phyloP scores from a whole-genome alignment of 306 rosid species.

The Benincasa hispida region DNA sequence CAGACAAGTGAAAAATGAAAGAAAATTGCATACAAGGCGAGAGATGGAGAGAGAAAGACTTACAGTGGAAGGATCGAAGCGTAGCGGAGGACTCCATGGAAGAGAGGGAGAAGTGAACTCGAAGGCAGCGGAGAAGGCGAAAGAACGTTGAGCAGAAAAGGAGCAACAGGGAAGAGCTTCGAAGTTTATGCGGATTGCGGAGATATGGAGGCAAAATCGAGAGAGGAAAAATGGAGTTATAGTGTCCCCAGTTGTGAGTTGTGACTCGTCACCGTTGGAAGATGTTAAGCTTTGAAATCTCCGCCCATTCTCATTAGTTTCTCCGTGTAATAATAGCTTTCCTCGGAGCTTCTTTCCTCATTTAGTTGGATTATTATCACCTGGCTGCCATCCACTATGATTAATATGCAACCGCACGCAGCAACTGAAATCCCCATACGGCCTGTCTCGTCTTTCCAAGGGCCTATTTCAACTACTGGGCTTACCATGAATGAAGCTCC shows the following conservation, averaged over 20 bases:
- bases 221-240: not conserved
- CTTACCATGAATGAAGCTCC: too few relatives aligned
- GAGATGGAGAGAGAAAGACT: conserved; percentile 21
- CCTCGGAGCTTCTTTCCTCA: not conserved
- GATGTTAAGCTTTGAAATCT: conserved; percentile 31
- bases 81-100: conserved; percentile 65
- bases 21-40: not conserved
- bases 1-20: not conserved
- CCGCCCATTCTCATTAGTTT: conserved; percentile 53
- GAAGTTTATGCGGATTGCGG: conserved; percentile 11
- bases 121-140: conserved; percentile 12
- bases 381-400: not conserved
- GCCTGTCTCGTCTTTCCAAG: not conserved
- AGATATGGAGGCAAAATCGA: conserved; percentile 14
- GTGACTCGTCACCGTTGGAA: conserved; percentile 17
- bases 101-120: conserved; percentile 9
- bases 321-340: conserved; percentile 25
- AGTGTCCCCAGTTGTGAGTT: not conserved
- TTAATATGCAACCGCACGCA: not conserved
- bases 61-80: conserved; percentile 65
- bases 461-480: not conserved
- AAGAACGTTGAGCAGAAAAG: conserved; percentile 10
- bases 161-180: not conserved
- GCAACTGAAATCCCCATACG: not conserved
- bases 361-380: not conserved